Conservation (phyloP, 129 eudicot genomes). For the Arctium minus region DNA sequence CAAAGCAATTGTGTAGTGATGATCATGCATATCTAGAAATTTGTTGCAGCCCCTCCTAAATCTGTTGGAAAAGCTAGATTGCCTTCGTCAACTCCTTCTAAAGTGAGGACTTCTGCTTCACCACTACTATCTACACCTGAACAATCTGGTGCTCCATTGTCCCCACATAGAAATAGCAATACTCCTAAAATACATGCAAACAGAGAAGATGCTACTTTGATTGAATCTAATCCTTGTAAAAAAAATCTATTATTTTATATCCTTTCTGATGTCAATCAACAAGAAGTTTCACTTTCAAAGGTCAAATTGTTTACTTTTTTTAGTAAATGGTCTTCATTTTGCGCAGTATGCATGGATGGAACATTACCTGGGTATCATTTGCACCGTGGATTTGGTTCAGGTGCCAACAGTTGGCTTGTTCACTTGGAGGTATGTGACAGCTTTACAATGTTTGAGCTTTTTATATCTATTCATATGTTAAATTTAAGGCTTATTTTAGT, state of each 20-base stretch:
- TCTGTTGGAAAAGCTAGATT: conserved; percentile 56
- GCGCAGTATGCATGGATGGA: conserved; percentile 94
- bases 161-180: conserved; percentile 61
- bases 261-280: not conserved
- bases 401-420: conserved; percentile 95
- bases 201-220: conserved; percentile 37
- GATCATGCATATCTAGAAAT: not conserved
- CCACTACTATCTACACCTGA: conserved; percentile 70
- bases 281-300: not conserved
- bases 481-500: not conserved
- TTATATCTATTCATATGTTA: not conserved
- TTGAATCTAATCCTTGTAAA: conserved; percentile 31
- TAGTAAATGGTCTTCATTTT: not conserved
- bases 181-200: conserved; percentile 36
- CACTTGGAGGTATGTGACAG: conserved; percentile 72
- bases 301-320: conserved; percentile 6
- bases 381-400: conserved; percentile 81
- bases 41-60: conserved; percentile 49
- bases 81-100: conserved; percentile 48
- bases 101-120: conserved; percentile 67
- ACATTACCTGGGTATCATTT: conserved; percentile 87
- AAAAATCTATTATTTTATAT: conserved; percentile 9
- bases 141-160: conserved; percentile 46
- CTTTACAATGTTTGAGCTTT: conserved; percentile 4
- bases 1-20: not conserved